Conservation (phyloP, 257 asterid species). For the Solanum sejunctum region DNA sequence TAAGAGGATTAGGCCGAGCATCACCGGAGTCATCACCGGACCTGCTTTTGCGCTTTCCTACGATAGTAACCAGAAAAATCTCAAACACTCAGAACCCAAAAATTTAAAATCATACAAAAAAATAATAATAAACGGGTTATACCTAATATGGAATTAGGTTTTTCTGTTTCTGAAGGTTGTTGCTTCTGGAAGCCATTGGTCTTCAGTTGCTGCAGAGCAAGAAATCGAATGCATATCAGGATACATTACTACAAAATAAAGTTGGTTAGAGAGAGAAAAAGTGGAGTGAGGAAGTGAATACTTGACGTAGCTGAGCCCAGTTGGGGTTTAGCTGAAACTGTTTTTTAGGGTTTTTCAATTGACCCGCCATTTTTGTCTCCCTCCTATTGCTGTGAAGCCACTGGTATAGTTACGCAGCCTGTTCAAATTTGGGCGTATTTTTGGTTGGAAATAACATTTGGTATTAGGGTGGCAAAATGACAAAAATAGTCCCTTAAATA, state of each 20-base stretch:
- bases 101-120: background rate
- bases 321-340: constrained; percentile 57
- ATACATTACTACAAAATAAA: background rate
- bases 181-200: constrained; percentile 36
- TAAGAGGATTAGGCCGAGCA: constrained; percentile 42
- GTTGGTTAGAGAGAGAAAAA: background rate
- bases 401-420: background rate
- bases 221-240: background rate
- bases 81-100: background rate
- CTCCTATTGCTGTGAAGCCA: background rate
- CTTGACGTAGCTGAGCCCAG: constrained; percentile 86
- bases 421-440: background rate
- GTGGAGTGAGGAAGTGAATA: background rate
- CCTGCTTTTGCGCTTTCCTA: constrained; percentile 82
- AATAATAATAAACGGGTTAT: background rate
- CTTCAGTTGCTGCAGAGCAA: constrained; percentile 52
- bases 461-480: background rate
- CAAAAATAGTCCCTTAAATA: too few relatives aligned
- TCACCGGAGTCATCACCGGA: constrained; percentile 35
- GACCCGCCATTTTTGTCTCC: constrained; percentile 14
- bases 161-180: constrained; percentile 16
- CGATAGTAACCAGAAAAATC: background rate
- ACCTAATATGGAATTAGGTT: constrained; percentile 36
- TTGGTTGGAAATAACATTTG: too few relatives aligned
- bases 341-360: constrained; percentile 45